Evolutionary conservation across 2,329 filamentous ascomycete species (phyloP).

Genomic region (Penicillium sumatraense): DNA sequence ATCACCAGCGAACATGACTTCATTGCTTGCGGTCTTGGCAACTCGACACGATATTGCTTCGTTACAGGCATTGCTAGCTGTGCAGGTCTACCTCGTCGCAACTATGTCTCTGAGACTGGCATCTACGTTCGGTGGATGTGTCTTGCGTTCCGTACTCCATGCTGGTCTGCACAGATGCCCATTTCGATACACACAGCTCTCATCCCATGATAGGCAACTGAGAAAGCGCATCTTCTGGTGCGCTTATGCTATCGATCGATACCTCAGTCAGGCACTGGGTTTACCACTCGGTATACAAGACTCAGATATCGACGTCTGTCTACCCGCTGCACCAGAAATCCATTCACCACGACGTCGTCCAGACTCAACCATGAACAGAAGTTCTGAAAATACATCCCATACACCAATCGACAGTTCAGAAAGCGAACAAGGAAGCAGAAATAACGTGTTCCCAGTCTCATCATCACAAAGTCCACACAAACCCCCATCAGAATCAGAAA

Average conservation of each 20-base stretch:
- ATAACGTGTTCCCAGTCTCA: background rate
- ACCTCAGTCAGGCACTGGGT: conserved; percentile 46
- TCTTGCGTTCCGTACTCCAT: conserved; percentile 54
- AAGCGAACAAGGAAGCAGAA: background rate
- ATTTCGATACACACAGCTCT: conserved; percentile 54
- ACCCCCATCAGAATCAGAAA: conserved; percentile 15
- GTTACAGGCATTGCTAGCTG: conserved; percentile 55
- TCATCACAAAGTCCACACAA: background rate
- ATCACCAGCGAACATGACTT: conserved; percentile 43
- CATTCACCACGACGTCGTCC: conserved; percentile 32
- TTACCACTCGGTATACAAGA: conserved; percentile 48
- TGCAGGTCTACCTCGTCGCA: conserved; percentile 54
- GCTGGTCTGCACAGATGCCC: conserved; percentile 58
- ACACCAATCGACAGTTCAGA: background rate
- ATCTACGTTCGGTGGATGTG: conserved; percentile 53
- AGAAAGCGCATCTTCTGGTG: conserved; percentile 50
- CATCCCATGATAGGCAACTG: conserved; percentile 45
- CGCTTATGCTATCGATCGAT: conserved; percentile 48
- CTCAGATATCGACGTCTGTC: conserved; percentile 51
- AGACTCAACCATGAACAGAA: background rate
- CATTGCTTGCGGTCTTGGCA: conserved; percentile 43
- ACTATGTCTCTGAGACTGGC: conserved; percentile 55
- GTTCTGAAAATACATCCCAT: background rate
- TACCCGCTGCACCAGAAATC: conserved; percentile 50
- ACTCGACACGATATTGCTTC: conserved; percentile 51